Evolutionary conservation across 495 filamentous ascomycete species (phyloP), one percentile per base, ranked within the genome.

Genomic region (Clohesyomyces aquaticus): DNA sequence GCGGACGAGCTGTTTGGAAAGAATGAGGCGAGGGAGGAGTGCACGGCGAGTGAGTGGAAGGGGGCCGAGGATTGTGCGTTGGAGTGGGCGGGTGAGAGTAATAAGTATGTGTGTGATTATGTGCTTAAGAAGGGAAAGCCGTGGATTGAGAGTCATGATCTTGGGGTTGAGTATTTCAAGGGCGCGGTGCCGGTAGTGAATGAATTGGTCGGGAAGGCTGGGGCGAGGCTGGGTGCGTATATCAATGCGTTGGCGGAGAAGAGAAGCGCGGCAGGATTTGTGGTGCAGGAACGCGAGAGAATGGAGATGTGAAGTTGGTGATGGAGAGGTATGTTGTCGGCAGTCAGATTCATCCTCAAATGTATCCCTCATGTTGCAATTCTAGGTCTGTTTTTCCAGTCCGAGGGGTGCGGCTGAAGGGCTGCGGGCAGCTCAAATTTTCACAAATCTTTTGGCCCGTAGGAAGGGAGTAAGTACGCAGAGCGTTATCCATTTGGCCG

Each of bases 151-250:
- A 22, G 43, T 4, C 26, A 29, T 25, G 59, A 63, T 29, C 52
- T 63, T 18, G 53, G 32, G 4, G 53, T 25, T 16, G 38, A 63
- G 27, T 63, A 63, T 47, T 63, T 22, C 25, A 35, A 58, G 23
- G 52, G 59, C n/a, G 52, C 59, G 26, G 29, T 28, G 18, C 59
- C 59, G 9, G 28, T 63, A 22, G 38, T 63, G 3, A 49, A 53
- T 14, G 23, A 25, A 18, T 22, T 53, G 49, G 23, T 53, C 27
- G 6, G 4, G 16, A 23, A 25, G 49, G 49, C 21, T 26, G 49
- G 49, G 49, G 4, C 18, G 49, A 53, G 49, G 49, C 22, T 53
- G 14, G 49, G 21, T 4, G 22, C 49, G 8, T 53, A 18, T 3
- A 8, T 53, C 4, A 53, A 53, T 53, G 49, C 9, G 26, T 3